Evolutionary conservation across 257 asterid species (phyloP).

Genomic region (Capsicum baccatum): DNA sequence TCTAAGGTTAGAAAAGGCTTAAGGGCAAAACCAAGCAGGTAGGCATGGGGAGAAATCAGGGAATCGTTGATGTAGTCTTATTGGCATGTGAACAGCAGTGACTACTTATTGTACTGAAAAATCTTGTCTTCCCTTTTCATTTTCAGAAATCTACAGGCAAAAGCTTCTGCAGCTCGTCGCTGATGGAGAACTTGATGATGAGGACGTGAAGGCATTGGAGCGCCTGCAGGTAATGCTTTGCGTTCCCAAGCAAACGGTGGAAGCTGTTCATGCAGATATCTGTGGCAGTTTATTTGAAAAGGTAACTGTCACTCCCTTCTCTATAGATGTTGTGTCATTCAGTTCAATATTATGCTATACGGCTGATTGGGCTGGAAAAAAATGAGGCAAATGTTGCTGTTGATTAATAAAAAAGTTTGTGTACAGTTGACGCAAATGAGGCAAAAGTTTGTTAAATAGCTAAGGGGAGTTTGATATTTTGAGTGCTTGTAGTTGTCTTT

Average conservation of each 20-base stretch:
- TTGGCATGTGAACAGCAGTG: conserved; percentile 8
- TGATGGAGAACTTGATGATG: conserved; percentile 86
- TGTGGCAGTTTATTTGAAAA: conserved; percentile 95
- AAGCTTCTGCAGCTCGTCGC: conserved; percentile 79
- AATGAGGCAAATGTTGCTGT: background rate
- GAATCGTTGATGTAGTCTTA: conserved; percentile 16
- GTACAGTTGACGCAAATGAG: background rate
- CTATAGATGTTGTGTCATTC: background rate
- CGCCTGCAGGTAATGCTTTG: conserved; percentile 89
- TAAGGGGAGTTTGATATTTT: conserved; percentile 12
- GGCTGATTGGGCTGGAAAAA: conserved; percentile 14
- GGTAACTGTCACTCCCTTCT: conserved; percentile 46
- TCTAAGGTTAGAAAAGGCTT: background rate
- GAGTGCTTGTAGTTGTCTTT: conserved; percentile 12
- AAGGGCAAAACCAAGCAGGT: background rate
- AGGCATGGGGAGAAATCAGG: background rate
- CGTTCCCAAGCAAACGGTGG: conserved; percentile 89
- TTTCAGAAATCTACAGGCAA: conserved; percentile 80
- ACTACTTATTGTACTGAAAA: background rate
- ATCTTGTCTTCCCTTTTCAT: conserved; percentile 27
- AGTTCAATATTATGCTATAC: conserved; percentile 13
- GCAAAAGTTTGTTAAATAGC: background rate
- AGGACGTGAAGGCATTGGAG: conserved; percentile 77
- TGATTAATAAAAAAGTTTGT: background rate
- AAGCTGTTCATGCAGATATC: conserved; percentile 86